A percentile compares a stretch with the other conserved stretches of the same genome.
Evolutionary conservation across 495 filamentous ascomycete species (phyloP).

Genomic region (Penicillium verhagenii): DNA sequence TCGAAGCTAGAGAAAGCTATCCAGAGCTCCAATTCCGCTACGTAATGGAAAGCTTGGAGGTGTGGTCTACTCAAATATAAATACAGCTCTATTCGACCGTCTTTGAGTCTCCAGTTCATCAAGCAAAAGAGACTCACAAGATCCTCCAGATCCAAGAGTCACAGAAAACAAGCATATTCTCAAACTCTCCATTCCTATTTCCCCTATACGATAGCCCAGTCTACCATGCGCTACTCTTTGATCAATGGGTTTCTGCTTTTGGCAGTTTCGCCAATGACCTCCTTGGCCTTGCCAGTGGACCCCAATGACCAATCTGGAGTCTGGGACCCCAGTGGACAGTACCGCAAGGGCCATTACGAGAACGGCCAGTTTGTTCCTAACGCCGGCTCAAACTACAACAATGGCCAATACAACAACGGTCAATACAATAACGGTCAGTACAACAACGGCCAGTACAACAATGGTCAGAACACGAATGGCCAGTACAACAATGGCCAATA

Average conservation of each 20-base stretch:
- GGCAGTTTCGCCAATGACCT: slow-evolving; percentile 23
- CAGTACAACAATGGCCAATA: slow-evolving; percentile 14
- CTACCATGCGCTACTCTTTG: slow-evolving; percentile 26
- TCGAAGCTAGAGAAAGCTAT: slow-evolving; percentile 37
- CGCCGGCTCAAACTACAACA: slow-evolving; percentile 13
- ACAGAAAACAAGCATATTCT: not conserved
- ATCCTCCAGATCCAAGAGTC: slow-evolving; percentile 3
- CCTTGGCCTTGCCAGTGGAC: slow-evolving; percentile 25
- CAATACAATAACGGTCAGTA: slow-evolving; percentile 14
- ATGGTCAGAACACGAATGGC: slow-evolving; percentile 14
- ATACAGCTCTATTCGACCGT: slow-evolving; percentile 11
- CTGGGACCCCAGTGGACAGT: slow-evolving; percentile 26
- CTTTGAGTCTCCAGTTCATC: slow-evolving; percentile 17
- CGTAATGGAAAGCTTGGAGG: slow-evolving; percentile 14
- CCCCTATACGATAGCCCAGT: not conserved
- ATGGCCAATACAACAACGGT: slow-evolving; percentile 15
- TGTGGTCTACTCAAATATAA: slow-evolving; percentile 21
- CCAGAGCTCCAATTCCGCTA: slow-evolving; percentile 4
- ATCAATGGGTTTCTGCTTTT: slow-evolving; percentile 26
- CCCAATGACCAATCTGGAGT: slow-evolving; percentile 22
- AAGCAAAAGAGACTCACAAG: slow-evolving; percentile 13
- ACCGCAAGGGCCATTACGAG: slow-evolving; percentile 24
- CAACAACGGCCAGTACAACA: slow-evolving; percentile 5
- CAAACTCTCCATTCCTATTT: not conserved
- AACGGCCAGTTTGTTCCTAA: slow-evolving; percentile 20